Base-by-base conservation (phyloP, 1,284 basidiomycete genomes). In the Puccinia coronata region DNA sequence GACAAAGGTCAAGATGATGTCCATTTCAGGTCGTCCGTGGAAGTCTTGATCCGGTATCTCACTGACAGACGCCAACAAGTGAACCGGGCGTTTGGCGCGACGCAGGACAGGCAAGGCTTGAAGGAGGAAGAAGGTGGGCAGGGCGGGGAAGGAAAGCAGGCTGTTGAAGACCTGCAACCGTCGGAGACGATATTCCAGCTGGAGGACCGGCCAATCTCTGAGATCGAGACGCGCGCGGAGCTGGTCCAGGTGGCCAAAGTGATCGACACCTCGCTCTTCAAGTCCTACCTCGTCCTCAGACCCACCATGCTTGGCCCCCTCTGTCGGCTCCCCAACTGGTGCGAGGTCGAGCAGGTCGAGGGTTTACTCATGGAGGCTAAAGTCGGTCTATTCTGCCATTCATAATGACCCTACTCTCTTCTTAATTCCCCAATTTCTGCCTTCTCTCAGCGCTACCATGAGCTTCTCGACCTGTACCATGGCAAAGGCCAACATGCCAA, bases 401-500 rank as follows among this genome's bases (percentile, higher is more conserved):
- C 53, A 31, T n/a, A 67, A 28, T 5, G 16, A 20, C 57, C 28
- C 28, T 69, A 14, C 74, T 34, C 61, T 11, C n/a, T 79, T 59
- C n/a, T 82, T 57, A 82, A 70, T 31, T 82, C 65, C 69, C 82
- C 49, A 41, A 63, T n/a, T 2, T n/a, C 39, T 20, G 23, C 3
- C n/a, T 6, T 9, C 36, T 49, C 51, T 5, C 84, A 97, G 93
- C 96, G 95, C 91, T 93, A 91, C 84, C 90, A 91, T 0, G 97
- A 99, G 86, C 89, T 99, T 73, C 91, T 95, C 69, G 93, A 94
- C 85, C 87, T 99, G 53, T 99, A 98, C 86, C 91, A 93, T 84
- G 95, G 94, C 65, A 96, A 96, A 88, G 92, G 93, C 87, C 96
- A 96, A 94, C 97, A 99, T 84, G 89, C 88, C 8, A 93, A 96